Evolutionary conservation across 768 basidiomycete species (phyloP), one percentile per base, ranked within the genome.

Genomic region (Tubosaeta sp.): DNA sequence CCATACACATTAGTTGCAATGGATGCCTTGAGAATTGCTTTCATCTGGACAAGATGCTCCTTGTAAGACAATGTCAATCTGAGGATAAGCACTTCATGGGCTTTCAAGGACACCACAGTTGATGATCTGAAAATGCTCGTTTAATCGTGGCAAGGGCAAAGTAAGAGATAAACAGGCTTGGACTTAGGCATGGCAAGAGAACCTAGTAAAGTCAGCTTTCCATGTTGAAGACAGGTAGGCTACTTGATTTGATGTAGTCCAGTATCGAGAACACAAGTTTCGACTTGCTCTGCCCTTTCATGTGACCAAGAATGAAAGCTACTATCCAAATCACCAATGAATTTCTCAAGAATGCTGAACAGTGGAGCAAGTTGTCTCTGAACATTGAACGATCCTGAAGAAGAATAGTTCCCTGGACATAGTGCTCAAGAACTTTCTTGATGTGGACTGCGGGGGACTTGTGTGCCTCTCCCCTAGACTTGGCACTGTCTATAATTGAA

Each of bases 41-140:
- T 94, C 90, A 99, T 95, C 70, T 99, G 97, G 26, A 83, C 75
- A 38, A 86, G 76, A 52, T 95, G 88, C 69, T 98, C 97, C 64
- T 97, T 93, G 65, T 91, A 95, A 13, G 94, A 95, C 6, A 97
- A 95, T 82, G 98, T 88, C 68, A 95, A 92, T 43, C 91, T 91
- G 32, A 92, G 79, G 63, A 99, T 98, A 43, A 98, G 80, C 7
- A 97, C 97, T 74, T 99, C 97, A 43, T 95, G 89, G 38, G 97
- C 97, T 71, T 95, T 97, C 57, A 99, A 72, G 3, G 95, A 81
- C 33, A 98, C 95, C 50, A 85, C 77, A 29, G 84, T 90, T n/a
- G 95, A 95, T 6, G 92, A 92, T 64, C 88, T 91, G 59, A 43
- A 4, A 34, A 50, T 27, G 52, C 3, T 6, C n/a, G 3, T n/a